A percentile compares a stretch with the other conserved stretches of the same genome.
Evolutionary conservation across 805 yeast genomes (phyloP).

Genomic region (Jamesozyma piceae): DNA sequence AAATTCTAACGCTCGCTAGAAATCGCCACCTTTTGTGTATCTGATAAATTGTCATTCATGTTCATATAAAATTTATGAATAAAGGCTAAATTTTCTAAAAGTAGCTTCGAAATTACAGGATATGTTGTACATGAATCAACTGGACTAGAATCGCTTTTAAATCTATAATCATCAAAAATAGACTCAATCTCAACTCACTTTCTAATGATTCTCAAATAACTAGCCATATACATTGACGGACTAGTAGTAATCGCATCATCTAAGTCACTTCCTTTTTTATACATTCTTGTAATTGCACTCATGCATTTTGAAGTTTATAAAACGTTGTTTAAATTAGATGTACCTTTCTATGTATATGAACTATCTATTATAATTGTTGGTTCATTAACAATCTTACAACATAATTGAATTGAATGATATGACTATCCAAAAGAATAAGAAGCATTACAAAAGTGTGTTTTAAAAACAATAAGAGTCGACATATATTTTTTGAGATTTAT

Average conservation of each 20-base stretch:
- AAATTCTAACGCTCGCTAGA: slow-evolving; percentile 74
- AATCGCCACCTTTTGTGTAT: slow-evolving; percentile 9
- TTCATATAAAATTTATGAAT: slow-evolving; percentile 15
- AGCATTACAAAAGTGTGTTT: no score
- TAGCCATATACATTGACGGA: slow-evolving; percentile 11
- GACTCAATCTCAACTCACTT: slow-evolving; percentile 1
- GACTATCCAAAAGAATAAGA: no score
- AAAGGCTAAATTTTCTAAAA: slow-evolving; percentile 17
- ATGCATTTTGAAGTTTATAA: slow-evolving; percentile 13
- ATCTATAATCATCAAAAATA: slow-evolving; percentile 7
- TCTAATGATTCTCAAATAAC: slow-evolving; percentile 2
- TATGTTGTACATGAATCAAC: slow-evolving; percentile 12
- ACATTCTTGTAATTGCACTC: slow-evolving; percentile 10
- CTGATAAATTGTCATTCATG: slow-evolving; percentile 12
- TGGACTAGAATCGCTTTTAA: slow-evolving; percentile 5
- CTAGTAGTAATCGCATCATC: slow-evolving; percentile 10
- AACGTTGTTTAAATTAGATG: slow-evolving; percentile 10
- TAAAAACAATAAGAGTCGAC: no score
- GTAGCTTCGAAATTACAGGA: slow-evolving; percentile 14
- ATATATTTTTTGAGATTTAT: no score
- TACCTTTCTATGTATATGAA: neutral
- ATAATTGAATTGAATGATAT: no score
- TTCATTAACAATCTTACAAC: no score
- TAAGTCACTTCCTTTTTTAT: slow-evolving; percentile 3
- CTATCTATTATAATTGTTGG: neutral